Percentiles rank a stretch among this genome's conserved stretches.
Evolutionary conservation across 2,329 filamentous ascomycete species (phyloP).

Genomic region (Fusarium tanahbumbuense): DNA sequence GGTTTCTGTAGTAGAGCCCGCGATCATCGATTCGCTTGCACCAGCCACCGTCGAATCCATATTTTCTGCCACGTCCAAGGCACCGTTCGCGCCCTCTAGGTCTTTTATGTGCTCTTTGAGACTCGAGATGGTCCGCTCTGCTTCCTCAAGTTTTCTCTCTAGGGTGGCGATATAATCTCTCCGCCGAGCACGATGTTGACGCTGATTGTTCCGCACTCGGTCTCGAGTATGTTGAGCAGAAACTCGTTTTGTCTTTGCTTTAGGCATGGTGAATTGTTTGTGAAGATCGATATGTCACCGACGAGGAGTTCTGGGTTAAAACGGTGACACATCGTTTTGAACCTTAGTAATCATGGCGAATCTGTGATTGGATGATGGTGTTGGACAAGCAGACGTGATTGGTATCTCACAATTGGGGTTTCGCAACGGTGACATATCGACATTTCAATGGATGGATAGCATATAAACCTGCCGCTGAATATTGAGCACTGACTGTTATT

Average conservation of each 20-base stretch:
- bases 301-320: neutral
- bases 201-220: neutral
- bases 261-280: neutral
- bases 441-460: accelerated
- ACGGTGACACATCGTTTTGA: neutral
- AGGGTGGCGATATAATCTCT: neutral
- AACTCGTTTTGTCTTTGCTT: neutral
- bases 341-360: neutral
- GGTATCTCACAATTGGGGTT: neutral
- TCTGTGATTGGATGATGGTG: neutral
- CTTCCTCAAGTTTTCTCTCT: neutral
- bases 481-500: neutral
- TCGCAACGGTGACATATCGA: neutral
- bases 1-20: accelerated
- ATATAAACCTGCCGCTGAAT: neutral
- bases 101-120: neutral
- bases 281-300: neutral
- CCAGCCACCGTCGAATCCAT: too few species aligned
- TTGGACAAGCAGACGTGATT: neutral
- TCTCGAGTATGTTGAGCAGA: neutral
- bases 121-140: neutral
- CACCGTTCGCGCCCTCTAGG: neutral
- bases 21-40: too few species aligned
- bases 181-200: conserved; percentile 1
- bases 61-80: too few species aligned